Evolutionary conservation across 306 rosid genomes (phyloP).

Genomic region (Crotalaria pallida): DNA sequence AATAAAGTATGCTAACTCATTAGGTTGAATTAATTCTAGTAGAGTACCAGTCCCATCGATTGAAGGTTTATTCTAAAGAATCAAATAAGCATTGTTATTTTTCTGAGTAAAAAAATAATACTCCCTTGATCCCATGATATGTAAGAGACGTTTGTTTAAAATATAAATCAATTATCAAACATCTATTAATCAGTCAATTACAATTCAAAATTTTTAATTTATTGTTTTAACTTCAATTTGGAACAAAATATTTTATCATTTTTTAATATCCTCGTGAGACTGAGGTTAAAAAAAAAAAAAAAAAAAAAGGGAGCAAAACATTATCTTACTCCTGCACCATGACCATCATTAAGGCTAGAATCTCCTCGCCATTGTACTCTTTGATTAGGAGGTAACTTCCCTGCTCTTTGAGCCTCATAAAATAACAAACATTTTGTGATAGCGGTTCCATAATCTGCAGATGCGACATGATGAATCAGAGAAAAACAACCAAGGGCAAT

Average conservation of each 20-base stretch:
- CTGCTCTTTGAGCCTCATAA: conserved; percentile 60
- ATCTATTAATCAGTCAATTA: too few species aligned
- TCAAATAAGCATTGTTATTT: too few species aligned
- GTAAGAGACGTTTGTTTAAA: too few species aligned
- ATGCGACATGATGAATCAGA: conserved; percentile 8
- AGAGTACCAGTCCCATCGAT: too few species aligned
- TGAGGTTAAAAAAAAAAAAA: background rate
- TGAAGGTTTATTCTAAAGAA: too few species aligned
- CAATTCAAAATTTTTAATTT: too few species aligned
- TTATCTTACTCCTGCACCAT: conserved; percentile 32
- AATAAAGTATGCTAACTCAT: too few species aligned
- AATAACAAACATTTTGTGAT: conserved; percentile 43
- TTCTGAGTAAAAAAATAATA: too few species aligned
- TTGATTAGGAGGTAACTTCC: conserved; percentile 37
- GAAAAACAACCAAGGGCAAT: background rate
- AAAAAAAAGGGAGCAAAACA: background rate
- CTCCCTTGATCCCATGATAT: too few species aligned
- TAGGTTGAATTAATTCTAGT: too few species aligned
- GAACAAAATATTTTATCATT: background rate
- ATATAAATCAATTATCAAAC: too few species aligned
- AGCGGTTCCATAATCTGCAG: conserved; percentile 29
- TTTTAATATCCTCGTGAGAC: background rate
- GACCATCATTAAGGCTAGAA: conserved; percentile 55
- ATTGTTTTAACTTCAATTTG: background rate
- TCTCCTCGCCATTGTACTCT: conserved; percentile 53